Percentiles rank a stretch among this genome's conserved stretches.
Conservation (phyloP, 164 flowering plant species). For the Tetracentron sinense region DNA sequence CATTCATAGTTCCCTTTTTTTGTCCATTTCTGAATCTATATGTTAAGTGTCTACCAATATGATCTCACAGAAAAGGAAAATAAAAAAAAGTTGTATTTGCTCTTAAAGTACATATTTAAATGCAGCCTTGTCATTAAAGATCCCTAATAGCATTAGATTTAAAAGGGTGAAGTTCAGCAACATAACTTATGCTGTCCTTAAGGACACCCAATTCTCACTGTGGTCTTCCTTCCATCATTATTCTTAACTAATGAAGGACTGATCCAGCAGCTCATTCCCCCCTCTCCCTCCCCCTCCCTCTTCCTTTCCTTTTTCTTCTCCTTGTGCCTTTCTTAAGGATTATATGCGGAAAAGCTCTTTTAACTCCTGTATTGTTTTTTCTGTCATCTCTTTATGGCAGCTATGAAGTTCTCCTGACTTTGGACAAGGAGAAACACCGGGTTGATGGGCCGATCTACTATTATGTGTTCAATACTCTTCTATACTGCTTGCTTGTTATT, state of each 20-base stretch:
- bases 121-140: not conserved
- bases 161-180: not conserved
- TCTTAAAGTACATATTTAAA: not conserved
- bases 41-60: no score
- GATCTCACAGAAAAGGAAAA: no score
- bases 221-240: not conserved
- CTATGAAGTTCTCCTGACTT: constrained; percentile 60
- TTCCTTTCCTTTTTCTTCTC: not conserved
- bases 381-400: constrained; percentile 34
- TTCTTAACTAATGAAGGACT: not conserved
- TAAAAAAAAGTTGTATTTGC: no score
- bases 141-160: not conserved
- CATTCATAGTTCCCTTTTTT: no score
- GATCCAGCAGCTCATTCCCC: not conserved
- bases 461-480: constrained; percentile 79
- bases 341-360: not conserved
- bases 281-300: not conserved
- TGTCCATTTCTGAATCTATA: no score
- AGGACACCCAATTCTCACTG: not conserved
- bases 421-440: constrained; percentile 63
- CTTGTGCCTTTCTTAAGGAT: not conserved
- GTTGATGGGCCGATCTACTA: constrained; percentile 80
- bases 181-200: not conserved
- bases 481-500: constrained; percentile 76
- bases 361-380: not conserved